Evolutionary conservation across 2,329 filamentous ascomycete genomes (phyloP).

Genomic region (Aspergillus sp.): DNA sequence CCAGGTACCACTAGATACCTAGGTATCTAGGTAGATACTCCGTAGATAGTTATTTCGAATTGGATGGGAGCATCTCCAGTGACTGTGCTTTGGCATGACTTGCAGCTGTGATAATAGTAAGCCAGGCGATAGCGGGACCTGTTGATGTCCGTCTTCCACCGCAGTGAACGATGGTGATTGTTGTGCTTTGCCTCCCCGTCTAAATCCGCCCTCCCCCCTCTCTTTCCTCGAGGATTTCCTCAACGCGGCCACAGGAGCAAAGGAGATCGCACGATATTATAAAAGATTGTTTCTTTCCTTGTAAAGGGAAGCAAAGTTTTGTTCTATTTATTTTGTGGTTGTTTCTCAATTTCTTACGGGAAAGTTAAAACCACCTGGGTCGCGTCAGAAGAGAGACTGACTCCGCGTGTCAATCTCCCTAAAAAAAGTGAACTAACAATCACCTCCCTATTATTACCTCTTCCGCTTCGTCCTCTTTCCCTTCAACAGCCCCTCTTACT

Average conservation of each 20-base stretch:
- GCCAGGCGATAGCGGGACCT: neutral
- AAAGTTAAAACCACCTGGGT: too few species aligned
- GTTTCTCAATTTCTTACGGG: too few species aligned
- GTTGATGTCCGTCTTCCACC: too few species aligned
- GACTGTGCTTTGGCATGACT: conserved; percentile 15
- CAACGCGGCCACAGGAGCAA: neutral
- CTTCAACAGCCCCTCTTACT: conserved; percentile 13
- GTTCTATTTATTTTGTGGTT: too few species aligned
- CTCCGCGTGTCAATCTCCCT: conserved; percentile 21
- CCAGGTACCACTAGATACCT: too few species aligned
- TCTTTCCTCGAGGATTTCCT: neutral
- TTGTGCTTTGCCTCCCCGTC: too few species aligned
- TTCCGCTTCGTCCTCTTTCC: conserved; percentile 20
- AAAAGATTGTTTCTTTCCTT: too few species aligned
- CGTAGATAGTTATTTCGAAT: neutral
- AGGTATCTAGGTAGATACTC: too few species aligned
- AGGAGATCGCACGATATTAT: neutral
- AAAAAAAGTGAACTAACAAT: conserved; percentile 9
- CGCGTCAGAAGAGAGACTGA: conserved; percentile 10
- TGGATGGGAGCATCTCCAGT: neutral
- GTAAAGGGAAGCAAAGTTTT: too few species aligned
- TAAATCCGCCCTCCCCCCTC: neutral
- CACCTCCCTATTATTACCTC: conserved; percentile 21
- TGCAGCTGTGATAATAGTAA: conserved; percentile 20
- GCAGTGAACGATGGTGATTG: too few species aligned